Base-by-base conservation (phyloP, 306 rosid genomes). In the Cicer arietinum region DNA sequence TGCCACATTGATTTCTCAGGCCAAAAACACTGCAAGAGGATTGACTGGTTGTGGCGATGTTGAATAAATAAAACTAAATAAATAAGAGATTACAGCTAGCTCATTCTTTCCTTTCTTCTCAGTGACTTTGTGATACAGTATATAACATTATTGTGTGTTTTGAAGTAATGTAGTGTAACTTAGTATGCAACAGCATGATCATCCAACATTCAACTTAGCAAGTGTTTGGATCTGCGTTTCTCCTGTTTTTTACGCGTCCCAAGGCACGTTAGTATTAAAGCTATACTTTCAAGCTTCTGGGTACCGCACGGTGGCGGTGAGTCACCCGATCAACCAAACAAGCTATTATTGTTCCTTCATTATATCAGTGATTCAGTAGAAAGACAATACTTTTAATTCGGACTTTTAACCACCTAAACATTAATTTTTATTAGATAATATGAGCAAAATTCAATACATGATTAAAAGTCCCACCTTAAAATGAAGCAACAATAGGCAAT, bases 331-430 rank as follows among this genome's bases (percentile, higher is more conserved):
- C 35, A 25, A 25, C 35, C 35, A 25, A 25, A 25, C 35, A 3
- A 25, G 35, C 35, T 25, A 25, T 72, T 41, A 59, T 74, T 11
- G 6, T 16, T n/a, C 50, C 25, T 46, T 39, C 41, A 53, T 65
- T 64, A 40, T 22, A 58, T 30, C 35, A 30, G 35, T 30, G 35
- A 2, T 30, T 30, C 35, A 79, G 65, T 71, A 54, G 35, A 62
- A 71, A 66, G 50, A 50, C 42, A 60, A 74, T 25, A 20, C 52
- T 22, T 66, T 67, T 59, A 10, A 44, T 53, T 45, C 70, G 6
- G 10, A 39, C n/a, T 20, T 71, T 16, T 52, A 18, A 71, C 69
- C 74, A 70, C 69, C 67, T 37, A 62, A 57, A 70, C 54, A 64
- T 25, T 56, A 11, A 51, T 14, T 53, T 68, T 69, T 52, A 52